Evolutionary conservation across 2,329 filamentous ascomycete species (phyloP).

Genomic region (Ambrosiella beaveri): DNA sequence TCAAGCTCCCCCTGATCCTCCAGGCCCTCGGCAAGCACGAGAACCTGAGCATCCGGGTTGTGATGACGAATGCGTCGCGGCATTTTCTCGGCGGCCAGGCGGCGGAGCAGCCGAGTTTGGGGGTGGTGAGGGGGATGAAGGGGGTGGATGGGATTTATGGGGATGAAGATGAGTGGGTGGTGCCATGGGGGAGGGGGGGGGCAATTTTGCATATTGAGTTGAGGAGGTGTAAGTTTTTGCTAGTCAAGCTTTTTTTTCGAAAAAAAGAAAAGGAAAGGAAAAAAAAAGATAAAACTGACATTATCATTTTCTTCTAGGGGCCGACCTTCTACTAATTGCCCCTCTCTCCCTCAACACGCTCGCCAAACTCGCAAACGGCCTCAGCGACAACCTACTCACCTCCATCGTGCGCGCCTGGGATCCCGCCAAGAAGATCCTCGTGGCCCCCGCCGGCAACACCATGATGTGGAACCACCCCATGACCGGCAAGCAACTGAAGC

Average conservation of each 20-base stretch:
- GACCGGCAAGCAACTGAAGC: constrained; percentile 51
- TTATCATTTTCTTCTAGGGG: constrained; percentile 24
- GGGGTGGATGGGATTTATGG: constrained; percentile 68
- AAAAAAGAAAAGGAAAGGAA: not conserved
- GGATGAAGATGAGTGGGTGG: constrained; percentile 72
- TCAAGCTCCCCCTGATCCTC: constrained; percentile 59
- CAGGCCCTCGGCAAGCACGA: constrained; percentile 32
- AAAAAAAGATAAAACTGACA: constrained; percentile 1
- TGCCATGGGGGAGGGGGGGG: constrained; percentile 61
- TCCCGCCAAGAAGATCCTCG: constrained; percentile 54
- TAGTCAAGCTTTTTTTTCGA: not conserved
- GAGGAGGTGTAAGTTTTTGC: constrained; percentile 30
- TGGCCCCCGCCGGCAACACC: constrained; percentile 75
- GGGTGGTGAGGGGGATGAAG: constrained; percentile 38
- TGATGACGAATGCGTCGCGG: constrained; percentile 57
- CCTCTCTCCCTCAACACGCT: constrained; percentile 73
- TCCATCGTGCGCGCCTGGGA: constrained; percentile 78
- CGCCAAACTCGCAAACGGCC: constrained; percentile 64
- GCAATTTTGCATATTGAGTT: constrained; percentile 82
- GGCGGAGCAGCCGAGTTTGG: constrained; percentile 55
- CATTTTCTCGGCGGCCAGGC: constrained; percentile 64
- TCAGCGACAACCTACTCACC: constrained; percentile 61
- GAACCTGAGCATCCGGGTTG: constrained; percentile 62
- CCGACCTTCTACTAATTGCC: constrained; percentile 61
- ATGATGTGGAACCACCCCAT: constrained; percentile 81